Evolutionary conservation across 148 eudicot genomes (phyloP), one percentile per base, ranked within the genome.

Genomic region (Persicaria maculosa): DNA sequence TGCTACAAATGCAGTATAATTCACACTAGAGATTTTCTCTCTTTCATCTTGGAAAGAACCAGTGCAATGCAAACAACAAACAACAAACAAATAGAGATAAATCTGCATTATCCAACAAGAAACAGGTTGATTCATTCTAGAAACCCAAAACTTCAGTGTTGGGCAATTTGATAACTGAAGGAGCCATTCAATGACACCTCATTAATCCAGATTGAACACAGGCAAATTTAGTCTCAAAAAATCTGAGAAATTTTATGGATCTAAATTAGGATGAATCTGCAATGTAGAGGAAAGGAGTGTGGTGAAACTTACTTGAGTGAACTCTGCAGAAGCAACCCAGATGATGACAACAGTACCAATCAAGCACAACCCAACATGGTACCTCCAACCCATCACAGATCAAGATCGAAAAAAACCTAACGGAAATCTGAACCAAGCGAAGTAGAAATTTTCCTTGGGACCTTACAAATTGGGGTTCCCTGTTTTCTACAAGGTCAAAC

Each of bases 251-350:
- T 68, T 36, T 36, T 43, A 0, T 43, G 53, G 16, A 46, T 15
- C 12, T n/a, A 71, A 71, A 0, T 5, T 40, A 72, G 16, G 3
- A 72, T 20, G 5, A 47, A 65, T 0, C 43, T 65, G 70, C 70
- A 65, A 40, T 65, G 70, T 40, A 65, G 67, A 25, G 10, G 67
- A 59, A 48, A 62, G 44, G 25, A 62, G 25, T 10, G 40, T 4
- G 47, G 40, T 22, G 25, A 22, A 47, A 9, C 74, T 72, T 15
- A 73, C 75, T 53, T 73, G 75, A 73, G 75, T 73, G 47, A 53
- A 40, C 47, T 73, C 64, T 50, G 75, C 62, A 11, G 75, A 73
- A 31, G 64, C 65, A 54, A 50, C 75, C 75, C 75, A 73, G 55
- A 73, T 73, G 46, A 73, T 5, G 1, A 73, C 75, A 52, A 55